Percentiles rank a stretch among this genome's conserved stretches.
These are phyloP conservation scores for Debaryomyces sp. DNA, from an alignment of 1,139 yeast species.

Conservation along the genomic window DNA sequence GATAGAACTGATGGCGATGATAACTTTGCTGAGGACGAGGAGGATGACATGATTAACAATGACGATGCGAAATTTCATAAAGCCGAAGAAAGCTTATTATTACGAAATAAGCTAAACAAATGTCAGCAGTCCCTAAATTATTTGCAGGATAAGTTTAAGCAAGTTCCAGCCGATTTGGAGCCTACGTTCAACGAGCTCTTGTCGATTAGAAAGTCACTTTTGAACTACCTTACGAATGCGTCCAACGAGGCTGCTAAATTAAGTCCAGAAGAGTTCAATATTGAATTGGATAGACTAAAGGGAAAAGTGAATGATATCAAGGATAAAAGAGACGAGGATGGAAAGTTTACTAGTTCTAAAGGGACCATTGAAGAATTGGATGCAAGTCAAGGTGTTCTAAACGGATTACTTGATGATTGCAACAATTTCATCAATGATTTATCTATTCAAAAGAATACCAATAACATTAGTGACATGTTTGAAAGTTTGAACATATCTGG, in stretches of 20 bases:
- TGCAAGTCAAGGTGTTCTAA: constrained; percentile 58
- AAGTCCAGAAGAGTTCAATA: constrained; percentile 11
- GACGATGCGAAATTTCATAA: constrained; percentile 29
- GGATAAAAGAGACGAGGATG: constrained; percentile 34
- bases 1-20: constrained; percentile 33
- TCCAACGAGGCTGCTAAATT: constrained; percentile 9
- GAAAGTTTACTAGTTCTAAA: constrained; percentile 31
- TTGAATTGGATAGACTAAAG: constrained; percentile 20
- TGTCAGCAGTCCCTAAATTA: constrained; percentile 57
- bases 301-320: constrained; percentile 35
- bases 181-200: constrained; percentile 52
- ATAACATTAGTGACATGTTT: constrained; percentile 21
- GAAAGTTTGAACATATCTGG: constrained; percentile 27
- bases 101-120: constrained; percentile 60
- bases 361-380: constrained; percentile 26
- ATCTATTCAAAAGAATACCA: constrained; percentile 55
- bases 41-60: constrained; percentile 11
- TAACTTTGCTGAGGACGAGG: constrained; percentile 24
- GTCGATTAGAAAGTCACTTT: constrained; percentile 34
- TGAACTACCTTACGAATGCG: constrained; percentile 34
- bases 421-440: constrained; percentile 73
- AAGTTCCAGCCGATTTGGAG: constrained; percentile 59
- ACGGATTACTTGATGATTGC: constrained; percentile 82
- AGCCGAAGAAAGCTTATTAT: constrained; percentile 58
- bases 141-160: constrained; percentile 55